These are phyloP conservation scores for Penicillium coffeae DNA, from an alignment of 495 filamentous ascomycete genomes.

Conservation along the genomic window DNA sequence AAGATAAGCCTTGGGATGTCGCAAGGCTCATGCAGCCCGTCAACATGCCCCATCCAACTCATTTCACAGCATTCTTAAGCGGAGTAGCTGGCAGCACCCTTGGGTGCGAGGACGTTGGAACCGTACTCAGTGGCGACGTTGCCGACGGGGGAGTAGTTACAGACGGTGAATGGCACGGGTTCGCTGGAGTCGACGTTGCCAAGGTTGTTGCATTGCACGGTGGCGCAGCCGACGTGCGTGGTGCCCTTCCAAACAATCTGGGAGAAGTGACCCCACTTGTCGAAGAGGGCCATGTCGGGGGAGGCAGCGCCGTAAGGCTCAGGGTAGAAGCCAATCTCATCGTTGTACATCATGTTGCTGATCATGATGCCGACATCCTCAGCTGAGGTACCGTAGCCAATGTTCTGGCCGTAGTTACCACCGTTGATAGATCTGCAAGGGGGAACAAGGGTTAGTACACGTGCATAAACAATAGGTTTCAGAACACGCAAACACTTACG, in stretches of 20 bases:
- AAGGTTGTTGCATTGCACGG: constrained; percentile 51
- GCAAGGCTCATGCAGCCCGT: neutral
- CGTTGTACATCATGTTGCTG: constrained; percentile 80
- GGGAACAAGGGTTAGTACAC: constrained; percentile 6
- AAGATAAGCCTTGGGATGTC: neutral
- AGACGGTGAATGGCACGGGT: constrained; percentile 64
- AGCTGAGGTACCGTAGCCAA: constrained; percentile 49
- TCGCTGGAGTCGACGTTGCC: constrained; percentile 45
- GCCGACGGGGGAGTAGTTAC: constrained; percentile 81
- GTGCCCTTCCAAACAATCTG: constrained; percentile 83
- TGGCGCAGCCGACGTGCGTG: constrained; percentile 68
- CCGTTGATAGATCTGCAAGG: constrained; percentile 43
- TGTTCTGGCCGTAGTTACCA: constrained; percentile 81
- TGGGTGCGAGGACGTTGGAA: constrained; percentile 56
- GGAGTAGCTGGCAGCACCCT: constrained; percentile 25
- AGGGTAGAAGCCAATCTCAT: constrained; percentile 56
- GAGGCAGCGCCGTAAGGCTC: constrained; percentile 40
- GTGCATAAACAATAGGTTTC: neutral
- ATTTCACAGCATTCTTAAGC: neutral
- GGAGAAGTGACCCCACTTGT: constrained; percentile 80
- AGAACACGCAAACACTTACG: constrained; percentile 49
- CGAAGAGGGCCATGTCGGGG: constrained; percentile 58
- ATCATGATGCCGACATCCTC: constrained; percentile 59
- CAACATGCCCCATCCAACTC: neutral
- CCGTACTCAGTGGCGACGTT: constrained; percentile 62